Evolutionary conservation across 345 rosid species (phyloP).

Genomic region (Melaleuca alternifolia): DNA sequence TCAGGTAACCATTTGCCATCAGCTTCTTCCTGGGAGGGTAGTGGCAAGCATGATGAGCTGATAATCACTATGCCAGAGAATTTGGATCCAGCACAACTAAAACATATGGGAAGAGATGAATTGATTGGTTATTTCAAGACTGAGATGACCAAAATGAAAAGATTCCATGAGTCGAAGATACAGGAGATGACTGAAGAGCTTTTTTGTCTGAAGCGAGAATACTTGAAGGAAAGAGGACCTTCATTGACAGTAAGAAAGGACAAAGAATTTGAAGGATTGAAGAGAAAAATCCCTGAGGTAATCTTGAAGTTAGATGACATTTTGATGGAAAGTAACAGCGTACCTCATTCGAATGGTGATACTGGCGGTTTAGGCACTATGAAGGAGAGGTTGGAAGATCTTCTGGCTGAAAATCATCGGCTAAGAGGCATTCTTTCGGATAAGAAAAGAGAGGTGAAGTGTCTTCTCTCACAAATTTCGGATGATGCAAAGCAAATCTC

Average conservation of each 20-base stretch:
- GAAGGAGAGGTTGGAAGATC: conserved; percentile 41
- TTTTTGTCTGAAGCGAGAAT: conserved; percentile 50
- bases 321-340: conserved; percentile 34
- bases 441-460: conserved; percentile 25
- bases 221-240: conserved; percentile 47
- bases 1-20: conserved; percentile 40
- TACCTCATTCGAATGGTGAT: conserved; percentile 17
- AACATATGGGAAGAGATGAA: conserved; percentile 28
- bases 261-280: conserved; percentile 59
- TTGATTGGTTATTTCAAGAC: conserved; percentile 39
- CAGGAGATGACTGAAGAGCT: conserved; percentile 50
- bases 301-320: conserved; percentile 46
- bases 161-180: conserved; percentile 50
- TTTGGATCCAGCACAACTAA: conserved; percentile 29
- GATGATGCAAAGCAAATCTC: conserved; percentile 35
- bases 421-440: conserved; percentile 36
- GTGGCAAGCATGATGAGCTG: conserved; percentile 55
- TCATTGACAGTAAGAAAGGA: conserved; percentile 46
- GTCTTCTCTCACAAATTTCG: conserved; percentile 33
- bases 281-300: conserved; percentile 59
- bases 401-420: conserved; percentile 34
- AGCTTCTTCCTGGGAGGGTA: conserved; percentile 33
- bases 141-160: conserved; percentile 87
- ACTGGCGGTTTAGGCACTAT: conserved; percentile 20
- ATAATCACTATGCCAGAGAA: conserved; percentile 34